Conservation (phyloP, 1,139 yeast genomes). For the Yueomyces sp. region DNA sequence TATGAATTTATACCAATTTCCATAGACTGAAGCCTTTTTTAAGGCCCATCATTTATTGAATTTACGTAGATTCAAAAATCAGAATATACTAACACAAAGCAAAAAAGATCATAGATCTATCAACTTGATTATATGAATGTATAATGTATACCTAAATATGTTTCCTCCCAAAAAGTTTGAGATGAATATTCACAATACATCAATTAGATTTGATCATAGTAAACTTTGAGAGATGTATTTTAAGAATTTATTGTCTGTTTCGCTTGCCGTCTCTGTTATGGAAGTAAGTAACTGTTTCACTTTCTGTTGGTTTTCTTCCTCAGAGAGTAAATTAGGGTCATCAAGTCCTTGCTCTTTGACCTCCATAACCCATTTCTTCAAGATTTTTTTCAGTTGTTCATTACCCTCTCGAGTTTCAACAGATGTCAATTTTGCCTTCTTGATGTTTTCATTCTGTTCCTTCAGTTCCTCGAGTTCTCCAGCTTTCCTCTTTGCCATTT, state of each 20-base stretch:
- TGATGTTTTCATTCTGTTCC: conserved; percentile 28
- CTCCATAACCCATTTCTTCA: conserved; percentile 48
- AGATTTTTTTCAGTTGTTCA: conserved; percentile 37
- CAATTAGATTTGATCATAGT: neutral
- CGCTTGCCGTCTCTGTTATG: conserved; percentile 7
- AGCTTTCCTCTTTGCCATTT: conserved; percentile 93
- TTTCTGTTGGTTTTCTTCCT: conserved; percentile 13
- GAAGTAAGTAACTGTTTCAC: conserved; percentile 13
- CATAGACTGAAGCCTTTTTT: too few relatives aligned
- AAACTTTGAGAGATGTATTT: conserved; percentile 9
- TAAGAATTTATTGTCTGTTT: conserved; percentile 11
- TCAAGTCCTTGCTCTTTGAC: conserved; percentile 30
- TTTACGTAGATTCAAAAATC: too few relatives aligned
- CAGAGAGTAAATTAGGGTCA: conserved; percentile 11
- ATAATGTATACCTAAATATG: too few relatives aligned
- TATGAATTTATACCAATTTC: too few relatives aligned
- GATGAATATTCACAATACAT: too few relatives aligned
- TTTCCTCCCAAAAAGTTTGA: too few relatives aligned
- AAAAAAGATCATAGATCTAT: too few relatives aligned
- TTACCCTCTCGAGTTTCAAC: conserved; percentile 49
- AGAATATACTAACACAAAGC: too few relatives aligned
- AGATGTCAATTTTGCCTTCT: conserved; percentile 39
- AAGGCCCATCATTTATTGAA: too few relatives aligned
- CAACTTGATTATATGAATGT: too few relatives aligned
- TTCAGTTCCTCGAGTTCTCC: conserved; percentile 67